Conservation (phyloP, 495 filamentous ascomycete species). For the Cladorrhinum samala region DNA sequence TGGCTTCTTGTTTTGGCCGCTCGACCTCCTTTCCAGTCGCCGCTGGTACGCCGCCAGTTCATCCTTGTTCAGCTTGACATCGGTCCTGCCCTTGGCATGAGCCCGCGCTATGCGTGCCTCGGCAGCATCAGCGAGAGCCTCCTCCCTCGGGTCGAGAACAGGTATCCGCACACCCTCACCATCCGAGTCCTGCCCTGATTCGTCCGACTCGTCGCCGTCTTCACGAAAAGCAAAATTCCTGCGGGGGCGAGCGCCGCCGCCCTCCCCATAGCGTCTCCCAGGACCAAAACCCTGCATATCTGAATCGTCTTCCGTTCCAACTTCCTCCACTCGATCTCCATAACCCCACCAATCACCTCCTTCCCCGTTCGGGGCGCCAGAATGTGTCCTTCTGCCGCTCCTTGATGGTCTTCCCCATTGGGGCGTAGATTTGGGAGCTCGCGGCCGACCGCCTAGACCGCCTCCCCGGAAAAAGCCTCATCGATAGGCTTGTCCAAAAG, state of each 20-base stretch:
- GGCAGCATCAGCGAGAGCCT: constrained; percentile 65
- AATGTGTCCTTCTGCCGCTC: constrained; percentile 65
- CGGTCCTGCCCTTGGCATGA: constrained; percentile 61
- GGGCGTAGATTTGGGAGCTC: constrained; percentile 94
- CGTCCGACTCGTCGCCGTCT: constrained; percentile 44
- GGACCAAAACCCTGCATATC: constrained; percentile 48
- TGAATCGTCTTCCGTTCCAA: constrained; percentile 58
- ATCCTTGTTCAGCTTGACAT: constrained; percentile 67
- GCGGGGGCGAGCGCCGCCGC: constrained; percentile 37
- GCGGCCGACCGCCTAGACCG: constrained; percentile 99
- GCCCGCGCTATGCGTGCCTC: constrained; percentile 71
- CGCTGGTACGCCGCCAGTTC: constrained; percentile 71
- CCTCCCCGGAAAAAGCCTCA: constrained; percentile 99
- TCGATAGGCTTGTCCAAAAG: constrained; percentile 99
- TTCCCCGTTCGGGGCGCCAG: constrained; percentile 51
- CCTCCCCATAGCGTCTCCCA: constrained; percentile 22
- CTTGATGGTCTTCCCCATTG: constrained; percentile 97
- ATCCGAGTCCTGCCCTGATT: constrained; percentile 49
- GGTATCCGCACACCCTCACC: constrained; percentile 47
- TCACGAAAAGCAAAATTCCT: constrained; percentile 40
- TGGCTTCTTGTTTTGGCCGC: constrained; percentile 28
- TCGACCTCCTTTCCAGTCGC: constrained; percentile 53
- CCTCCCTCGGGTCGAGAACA: constrained; percentile 57
- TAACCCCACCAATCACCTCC: constrained; percentile 37
- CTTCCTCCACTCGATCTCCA: constrained; percentile 57